Evolutionary conservation across 345 rosid species (phyloP).

Genomic region (Eucalyptus cloeziana): DNA sequence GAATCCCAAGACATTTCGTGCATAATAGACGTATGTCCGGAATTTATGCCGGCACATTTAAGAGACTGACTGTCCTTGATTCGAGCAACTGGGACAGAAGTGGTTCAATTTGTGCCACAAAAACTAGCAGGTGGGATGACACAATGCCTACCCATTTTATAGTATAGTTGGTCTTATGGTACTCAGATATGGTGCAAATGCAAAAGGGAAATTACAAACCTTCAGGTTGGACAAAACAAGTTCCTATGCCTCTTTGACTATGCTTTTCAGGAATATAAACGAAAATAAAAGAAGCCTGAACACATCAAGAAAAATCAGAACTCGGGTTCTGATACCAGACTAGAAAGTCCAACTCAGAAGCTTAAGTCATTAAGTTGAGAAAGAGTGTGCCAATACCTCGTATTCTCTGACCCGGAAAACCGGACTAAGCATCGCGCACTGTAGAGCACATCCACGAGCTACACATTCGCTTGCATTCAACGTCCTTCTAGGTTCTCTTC

Average conservation of each 20-base stretch:
- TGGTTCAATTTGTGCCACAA: not conserved
- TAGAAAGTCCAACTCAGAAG: not conserved
- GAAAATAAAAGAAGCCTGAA: not conserved
- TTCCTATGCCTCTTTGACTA: not conserved
- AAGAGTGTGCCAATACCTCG: slow-evolving; percentile 14
- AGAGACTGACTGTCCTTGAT: not conserved
- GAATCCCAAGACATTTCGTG: not conserved
- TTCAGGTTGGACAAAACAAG: not conserved
- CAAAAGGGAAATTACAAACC: not conserved
- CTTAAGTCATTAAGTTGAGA: not conserved
- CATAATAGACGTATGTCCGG: not conserved
- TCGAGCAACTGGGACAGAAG: not conserved
- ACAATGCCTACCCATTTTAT: not conserved
- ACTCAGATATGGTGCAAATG: not conserved
- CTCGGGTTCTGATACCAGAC: not conserved
- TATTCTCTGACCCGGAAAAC: slow-evolving; percentile 45
- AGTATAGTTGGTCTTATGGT: not conserved
- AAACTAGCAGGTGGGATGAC: not conserved
- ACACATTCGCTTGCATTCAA: slow-evolving; percentile 58
- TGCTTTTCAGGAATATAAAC: not conserved
- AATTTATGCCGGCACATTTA: not conserved
- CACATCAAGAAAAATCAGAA: not conserved
- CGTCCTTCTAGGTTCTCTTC: slow-evolving; percentile 41
- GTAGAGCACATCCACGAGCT: slow-evolving; percentile 58
- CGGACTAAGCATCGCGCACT: slow-evolving; percentile 61